phyloP scores from a whole-genome alignment of 371 early-diverging fungal genomes.

The Quaeritorhiza haematococci region DNA sequence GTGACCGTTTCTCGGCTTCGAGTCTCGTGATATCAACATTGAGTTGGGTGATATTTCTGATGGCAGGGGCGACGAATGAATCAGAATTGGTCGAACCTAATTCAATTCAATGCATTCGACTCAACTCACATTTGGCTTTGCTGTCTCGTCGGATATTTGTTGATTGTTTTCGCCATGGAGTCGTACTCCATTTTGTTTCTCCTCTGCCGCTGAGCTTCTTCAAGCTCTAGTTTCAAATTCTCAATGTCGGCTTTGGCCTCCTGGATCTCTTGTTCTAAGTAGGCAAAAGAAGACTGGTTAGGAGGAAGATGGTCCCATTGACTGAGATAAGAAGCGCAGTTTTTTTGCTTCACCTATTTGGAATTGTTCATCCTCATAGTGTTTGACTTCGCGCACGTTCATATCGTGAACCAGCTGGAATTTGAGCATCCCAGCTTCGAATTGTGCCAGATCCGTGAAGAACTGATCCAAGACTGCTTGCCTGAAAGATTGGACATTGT shows the following conservation, averaged over 20 bases:
- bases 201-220: slow-evolving; percentile 40
- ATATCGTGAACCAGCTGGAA: slow-evolving; percentile 38
- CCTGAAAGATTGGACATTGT: too few relatives aligned
- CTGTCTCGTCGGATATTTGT: slow-evolving; percentile 40
- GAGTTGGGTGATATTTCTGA: slow-evolving; percentile 15
- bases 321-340: background rate
- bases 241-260: slow-evolving; percentile 36
- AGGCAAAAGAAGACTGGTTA: background rate
- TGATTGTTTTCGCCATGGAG: slow-evolving; percentile 47
- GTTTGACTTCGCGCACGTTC: slow-evolving; percentile 40
- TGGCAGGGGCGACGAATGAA: background rate
- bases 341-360: slow-evolving; percentile 35
- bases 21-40: slow-evolving; percentile 14
- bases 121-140: slow-evolving; percentile 42
- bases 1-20: background rate
- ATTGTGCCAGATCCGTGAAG: slow-evolving; percentile 13
- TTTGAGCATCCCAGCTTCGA: slow-evolving; percentile 16
- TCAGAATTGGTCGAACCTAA: background rate
- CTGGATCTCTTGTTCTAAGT: slow-evolving; percentile 25
- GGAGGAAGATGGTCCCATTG: background rate
- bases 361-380: slow-evolving; percentile 36
- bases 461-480: slow-evolving; percentile 6
- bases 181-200: slow-evolving; percentile 55
- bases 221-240: slow-evolving; percentile 39
- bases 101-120: background rate